Conservation (phyloP, 2,329 filamentous ascomycete species). For the Beauveria brongniartii region DNA sequence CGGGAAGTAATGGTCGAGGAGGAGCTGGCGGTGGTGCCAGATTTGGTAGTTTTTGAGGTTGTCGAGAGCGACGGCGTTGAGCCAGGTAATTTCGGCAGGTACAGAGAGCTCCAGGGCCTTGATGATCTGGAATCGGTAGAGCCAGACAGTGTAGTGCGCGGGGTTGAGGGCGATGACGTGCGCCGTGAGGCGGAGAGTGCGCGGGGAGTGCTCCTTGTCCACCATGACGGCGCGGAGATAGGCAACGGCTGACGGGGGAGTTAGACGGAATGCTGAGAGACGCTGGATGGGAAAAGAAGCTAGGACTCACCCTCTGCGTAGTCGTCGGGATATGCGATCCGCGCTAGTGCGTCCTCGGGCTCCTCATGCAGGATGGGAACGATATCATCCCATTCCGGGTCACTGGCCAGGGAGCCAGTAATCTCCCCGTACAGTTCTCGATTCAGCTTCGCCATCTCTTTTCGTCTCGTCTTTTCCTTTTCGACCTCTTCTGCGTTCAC, state of each 20-base stretch:
- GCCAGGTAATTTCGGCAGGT: slow-evolving; percentile 69
- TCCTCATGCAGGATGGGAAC: slow-evolving; percentile 77
- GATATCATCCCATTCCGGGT: slow-evolving; percentile 78
- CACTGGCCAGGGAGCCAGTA: slow-evolving; percentile 40
- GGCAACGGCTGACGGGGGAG: slow-evolving; percentile 56
- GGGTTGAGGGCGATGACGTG: slow-evolving; percentile 90
- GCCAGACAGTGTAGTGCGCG: slow-evolving; percentile 97
- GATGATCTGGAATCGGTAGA: slow-evolving; percentile 80
- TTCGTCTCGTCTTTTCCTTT: slow-evolving; percentile 38
- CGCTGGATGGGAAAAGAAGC: background rate
- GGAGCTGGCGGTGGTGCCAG: slow-evolving; percentile 69
- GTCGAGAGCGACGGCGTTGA: slow-evolving; percentile 72
- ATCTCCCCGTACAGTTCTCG: slow-evolving; percentile 46
- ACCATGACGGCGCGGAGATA: slow-evolving; percentile 95
- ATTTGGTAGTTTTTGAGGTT: slow-evolving; percentile 99
- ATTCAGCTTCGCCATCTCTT: slow-evolving; percentile 42
- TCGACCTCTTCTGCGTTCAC: slow-evolving; percentile 33
- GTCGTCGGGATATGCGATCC: slow-evolving; percentile 82
- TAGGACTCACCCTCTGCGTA: slow-evolving; percentile 64
- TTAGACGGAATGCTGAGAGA: background rate
- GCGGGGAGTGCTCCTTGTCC: slow-evolving; percentile 69
- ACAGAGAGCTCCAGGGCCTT: slow-evolving; percentile 58
- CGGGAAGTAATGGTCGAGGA: slow-evolving; percentile 50
- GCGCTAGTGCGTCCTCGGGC: slow-evolving; percentile 75
- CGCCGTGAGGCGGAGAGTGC: slow-evolving; percentile 74